phyloP scores from a whole-genome alignment of 345 rosid species.

The Hypericum perforatum region DNA sequence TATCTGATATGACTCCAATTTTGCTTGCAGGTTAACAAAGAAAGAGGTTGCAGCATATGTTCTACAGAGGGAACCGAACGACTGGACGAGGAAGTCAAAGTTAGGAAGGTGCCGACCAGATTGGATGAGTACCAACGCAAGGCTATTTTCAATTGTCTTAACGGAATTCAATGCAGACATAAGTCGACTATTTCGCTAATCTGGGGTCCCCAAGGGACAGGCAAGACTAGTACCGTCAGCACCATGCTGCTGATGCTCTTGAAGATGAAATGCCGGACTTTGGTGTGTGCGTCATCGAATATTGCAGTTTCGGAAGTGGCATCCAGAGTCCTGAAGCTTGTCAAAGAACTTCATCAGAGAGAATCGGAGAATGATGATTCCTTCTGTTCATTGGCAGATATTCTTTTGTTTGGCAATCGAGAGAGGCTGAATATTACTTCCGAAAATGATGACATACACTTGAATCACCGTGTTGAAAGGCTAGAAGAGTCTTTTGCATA shows the following conservation, averaged over 20 bases:
- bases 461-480: not conserved
- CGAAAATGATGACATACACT: not conserved
- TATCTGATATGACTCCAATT: not conserved
- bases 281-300: slow-evolving; percentile 43
- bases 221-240: slow-evolving; percentile 38
- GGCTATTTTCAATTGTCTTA: slow-evolving; percentile 22
- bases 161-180: slow-evolving; percentile 17
- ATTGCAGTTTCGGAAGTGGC: slow-evolving; percentile 39
- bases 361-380: not conserved
- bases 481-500: not conserved
- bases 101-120: slow-evolving; percentile 1
- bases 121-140: slow-evolving; percentile 29
- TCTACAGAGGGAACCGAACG: not conserved
- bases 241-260: slow-evolving; percentile 24
- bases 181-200: slow-evolving; percentile 26
- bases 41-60: slow-evolving; percentile 17
- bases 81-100: slow-evolving; percentile 2
- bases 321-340: not conserved
- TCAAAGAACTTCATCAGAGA: not conserved
- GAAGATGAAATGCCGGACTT: slow-evolving; percentile 25
- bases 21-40: slow-evolving; percentile 16
- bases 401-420: not conserved
- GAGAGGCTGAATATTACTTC: not conserved
- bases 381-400: not conserved
- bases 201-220: slow-evolving; percentile 58